Evolutionary conservation across 208 protist species (phyloP).

Genomic region (Crithidia fasciculata): DNA sequence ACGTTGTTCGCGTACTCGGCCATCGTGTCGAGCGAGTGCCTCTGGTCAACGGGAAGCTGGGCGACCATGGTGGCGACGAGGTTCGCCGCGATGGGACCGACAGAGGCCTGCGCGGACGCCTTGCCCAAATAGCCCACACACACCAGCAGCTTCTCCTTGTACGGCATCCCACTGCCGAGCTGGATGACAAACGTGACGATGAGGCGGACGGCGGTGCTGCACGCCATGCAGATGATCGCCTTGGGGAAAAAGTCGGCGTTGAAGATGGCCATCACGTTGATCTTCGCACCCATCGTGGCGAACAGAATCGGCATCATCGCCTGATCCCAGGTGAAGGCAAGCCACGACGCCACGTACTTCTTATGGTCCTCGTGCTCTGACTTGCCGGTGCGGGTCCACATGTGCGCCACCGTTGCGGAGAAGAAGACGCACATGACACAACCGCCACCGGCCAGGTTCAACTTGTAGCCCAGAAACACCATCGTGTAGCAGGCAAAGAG

Average conservation of each 20-base stretch:
- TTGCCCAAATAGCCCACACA: slow-evolving; percentile 77
- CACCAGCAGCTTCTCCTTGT: slow-evolving; percentile 64
- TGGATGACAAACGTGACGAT: slow-evolving; percentile 59
- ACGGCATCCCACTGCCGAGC: slow-evolving; percentile 55
- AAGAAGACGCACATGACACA: slow-evolving; percentile 81
- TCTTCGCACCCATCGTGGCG: slow-evolving; percentile 74
- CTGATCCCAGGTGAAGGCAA: slow-evolving; percentile 77
- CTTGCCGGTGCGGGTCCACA: slow-evolving; percentile 57
- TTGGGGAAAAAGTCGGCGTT: slow-evolving; percentile 72
- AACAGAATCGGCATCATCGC: slow-evolving; percentile 78
- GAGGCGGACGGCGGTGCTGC: slow-evolving; percentile 63
- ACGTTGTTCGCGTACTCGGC: slow-evolving; percentile 69
- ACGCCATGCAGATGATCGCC: slow-evolving; percentile 61
- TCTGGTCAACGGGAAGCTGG: slow-evolving; percentile 30
- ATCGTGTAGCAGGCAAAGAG: slow-evolving; percentile 53
- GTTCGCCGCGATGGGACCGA: slow-evolving; percentile 70
- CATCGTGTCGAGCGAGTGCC: slow-evolving; percentile 27
- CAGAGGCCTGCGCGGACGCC: slow-evolving; percentile 77
- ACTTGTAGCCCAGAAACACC: slow-evolving; percentile 71
- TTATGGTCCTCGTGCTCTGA: slow-evolving; percentile 69
- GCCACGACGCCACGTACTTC: slow-evolving; percentile 64
- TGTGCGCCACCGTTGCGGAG: slow-evolving; percentile 71
- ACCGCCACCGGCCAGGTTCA: slow-evolving; percentile 70
- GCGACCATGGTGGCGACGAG: slow-evolving; percentile 52
- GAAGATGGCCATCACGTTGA: slow-evolving; percentile 69